These are phyloP conservation scores for Nakaseomyces glabratus DNA, from an alignment of 1,139 yeast species.

Conservation along the genomic window DNA sequence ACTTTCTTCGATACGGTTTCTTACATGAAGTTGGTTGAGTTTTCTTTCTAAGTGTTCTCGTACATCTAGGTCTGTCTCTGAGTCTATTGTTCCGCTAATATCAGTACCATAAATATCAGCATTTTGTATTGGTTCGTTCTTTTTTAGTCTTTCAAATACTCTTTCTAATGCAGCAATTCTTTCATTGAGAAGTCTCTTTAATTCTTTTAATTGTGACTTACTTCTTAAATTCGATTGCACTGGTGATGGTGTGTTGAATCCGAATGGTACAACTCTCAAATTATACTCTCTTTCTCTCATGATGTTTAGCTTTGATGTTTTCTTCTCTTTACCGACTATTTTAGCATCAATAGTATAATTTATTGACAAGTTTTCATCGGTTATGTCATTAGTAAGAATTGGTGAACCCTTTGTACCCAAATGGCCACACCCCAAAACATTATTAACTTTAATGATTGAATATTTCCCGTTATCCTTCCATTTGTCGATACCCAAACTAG, in stretches of 20 bases:
- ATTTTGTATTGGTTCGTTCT: slow-evolving; percentile 15
- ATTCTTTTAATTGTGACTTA: slow-evolving; percentile 13
- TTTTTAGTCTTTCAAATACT: slow-evolving; percentile 16
- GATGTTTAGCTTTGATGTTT: slow-evolving; percentile 18
- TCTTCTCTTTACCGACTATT: slow-evolving; percentile 22
- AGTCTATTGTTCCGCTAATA: slow-evolving; percentile 18
- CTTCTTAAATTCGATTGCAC: background rate
- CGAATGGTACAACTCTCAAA: slow-evolving; percentile 32
- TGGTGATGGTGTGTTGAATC: slow-evolving; percentile 20
- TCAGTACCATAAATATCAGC: slow-evolving; percentile 20
- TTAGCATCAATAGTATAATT: slow-evolving; percentile 28
- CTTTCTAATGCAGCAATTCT: slow-evolving; percentile 17
- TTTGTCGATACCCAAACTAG: slow-evolving; percentile 51
- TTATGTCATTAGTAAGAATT: slow-evolving; percentile 31
- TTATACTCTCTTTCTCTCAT: slow-evolving; percentile 26
- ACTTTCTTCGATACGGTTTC: slow-evolving; percentile 12
- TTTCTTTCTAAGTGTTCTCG: slow-evolving; percentile 18
- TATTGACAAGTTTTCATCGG: slow-evolving; percentile 23
- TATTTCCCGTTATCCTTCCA: slow-evolving; percentile 31
- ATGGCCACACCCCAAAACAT: slow-evolving; percentile 35
- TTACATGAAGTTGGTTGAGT: slow-evolving; percentile 18
- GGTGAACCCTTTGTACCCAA: slow-evolving; percentile 33
- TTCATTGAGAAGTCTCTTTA: slow-evolving; percentile 15
- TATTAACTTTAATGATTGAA: slow-evolving; percentile 28
- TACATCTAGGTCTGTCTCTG: slow-evolving; percentile 14